Evolutionary conservation across 2,329 filamentous ascomycete genomes (phyloP).

Genomic region (Colletotrichum scovillei): DNA sequence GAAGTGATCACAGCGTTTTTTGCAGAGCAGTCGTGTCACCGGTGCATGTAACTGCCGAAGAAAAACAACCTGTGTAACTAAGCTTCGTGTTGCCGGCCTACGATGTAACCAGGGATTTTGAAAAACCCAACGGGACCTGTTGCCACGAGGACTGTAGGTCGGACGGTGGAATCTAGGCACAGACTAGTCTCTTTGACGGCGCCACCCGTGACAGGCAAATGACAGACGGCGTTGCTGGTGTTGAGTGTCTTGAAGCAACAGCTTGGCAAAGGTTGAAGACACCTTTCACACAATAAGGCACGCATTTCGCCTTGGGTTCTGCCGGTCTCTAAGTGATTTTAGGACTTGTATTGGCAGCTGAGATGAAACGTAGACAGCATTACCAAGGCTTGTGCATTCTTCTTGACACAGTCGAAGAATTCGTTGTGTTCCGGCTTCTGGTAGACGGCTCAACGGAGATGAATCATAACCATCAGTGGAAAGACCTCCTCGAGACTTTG

Average conservation of each 20-base stretch:
- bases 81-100: neutral
- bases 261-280: neutral
- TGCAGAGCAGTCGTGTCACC: slow-evolving; percentile 5
- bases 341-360: neutral
- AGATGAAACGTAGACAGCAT: neutral
- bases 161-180: neutral
- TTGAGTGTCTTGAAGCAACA: neutral
- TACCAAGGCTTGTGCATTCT: too few relatives aligned
- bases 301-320: neutral
- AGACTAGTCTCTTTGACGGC: neutral
- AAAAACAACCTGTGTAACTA: neutral
- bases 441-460: neutral
- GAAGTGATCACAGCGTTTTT: neutral
- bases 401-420: neutral
- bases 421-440: neutral
- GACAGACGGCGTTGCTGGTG: neutral
- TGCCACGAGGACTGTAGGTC: neutral
- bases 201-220: neutral
- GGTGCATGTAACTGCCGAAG: neutral
- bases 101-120: neutral
- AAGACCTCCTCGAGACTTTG: too few relatives aligned
- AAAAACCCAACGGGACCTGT: neutral
- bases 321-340: neutral
- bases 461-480: too few relatives aligned
- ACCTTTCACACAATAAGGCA: neutral